Conservation (phyloP, 805 yeast genomes). For the Myxozyma lipomycoides region DNA sequence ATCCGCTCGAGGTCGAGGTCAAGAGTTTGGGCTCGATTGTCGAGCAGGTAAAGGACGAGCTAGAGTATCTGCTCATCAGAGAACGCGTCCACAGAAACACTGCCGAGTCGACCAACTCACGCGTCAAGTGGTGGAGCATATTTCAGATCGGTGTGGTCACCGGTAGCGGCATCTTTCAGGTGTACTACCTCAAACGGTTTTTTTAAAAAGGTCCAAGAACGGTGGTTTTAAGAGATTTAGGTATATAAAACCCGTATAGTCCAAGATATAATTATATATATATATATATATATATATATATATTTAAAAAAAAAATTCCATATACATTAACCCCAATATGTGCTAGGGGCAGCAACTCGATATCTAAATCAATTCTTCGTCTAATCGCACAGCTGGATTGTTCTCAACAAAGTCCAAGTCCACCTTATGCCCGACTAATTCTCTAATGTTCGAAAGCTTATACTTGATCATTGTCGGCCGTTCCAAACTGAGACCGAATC, state of each 20-base stretch:
- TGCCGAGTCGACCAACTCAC: conserved; percentile 92
- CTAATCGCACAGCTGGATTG: conserved; percentile 97
- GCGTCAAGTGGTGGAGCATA: conserved; percentile 97
- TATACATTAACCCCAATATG: too few relatives aligned
- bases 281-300: not conserved
- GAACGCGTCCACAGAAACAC: conserved; percentile 98
- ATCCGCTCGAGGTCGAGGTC: conserved; percentile 70
- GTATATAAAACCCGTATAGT: too few relatives aligned
- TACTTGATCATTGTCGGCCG: conserved; percentile 99
- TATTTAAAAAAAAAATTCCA: not conserved
- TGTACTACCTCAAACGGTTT: conserved; percentile 87
- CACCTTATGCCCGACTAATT: conserved; percentile 94
- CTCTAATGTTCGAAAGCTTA: conserved; percentile 92
- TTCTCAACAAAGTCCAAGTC: conserved; percentile 88
- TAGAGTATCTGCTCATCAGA: conserved; percentile 85
- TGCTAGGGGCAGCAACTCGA: too few relatives aligned
- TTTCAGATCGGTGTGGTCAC: conserved; percentile 86
- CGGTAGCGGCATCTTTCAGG: conserved; percentile 85
- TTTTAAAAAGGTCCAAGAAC: conserved; percentile 95
- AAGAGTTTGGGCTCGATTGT: conserved; percentile 69
- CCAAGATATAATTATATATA: conserved; percentile 1
- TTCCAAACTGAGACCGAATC: conserved; percentile 96
- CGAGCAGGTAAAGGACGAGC: conserved; percentile 83
- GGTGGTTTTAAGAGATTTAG: conserved; percentile 71
- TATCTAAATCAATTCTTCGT: conserved; percentile 49